phyloP scores from a whole-genome alignment of 345 rosid genomes.

The Bruguiera sexangula region DNA sequence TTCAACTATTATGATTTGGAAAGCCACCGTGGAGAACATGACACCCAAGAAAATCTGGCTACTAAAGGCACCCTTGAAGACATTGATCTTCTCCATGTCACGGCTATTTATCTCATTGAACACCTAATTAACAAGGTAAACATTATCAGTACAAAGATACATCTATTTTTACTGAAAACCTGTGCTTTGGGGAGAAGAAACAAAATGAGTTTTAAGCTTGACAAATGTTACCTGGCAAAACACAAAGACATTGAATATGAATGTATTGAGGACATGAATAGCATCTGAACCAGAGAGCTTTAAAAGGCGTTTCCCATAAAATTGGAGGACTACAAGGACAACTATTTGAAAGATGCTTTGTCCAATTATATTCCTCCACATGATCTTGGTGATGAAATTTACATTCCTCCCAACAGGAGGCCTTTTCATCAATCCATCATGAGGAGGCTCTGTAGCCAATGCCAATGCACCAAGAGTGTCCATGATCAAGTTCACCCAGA shows the following conservation, averaged over 20 bases:
- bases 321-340: constrained; percentile 50
- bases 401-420: constrained; percentile 56
- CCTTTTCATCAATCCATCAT: constrained; percentile 66
- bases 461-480: constrained; percentile 88
- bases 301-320: constrained; percentile 52
- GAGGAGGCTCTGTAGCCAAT: constrained; percentile 77
- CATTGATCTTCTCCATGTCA: constrained; percentile 68
- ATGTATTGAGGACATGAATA: constrained; percentile 51
- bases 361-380: constrained; percentile 83
- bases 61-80: constrained; percentile 44
- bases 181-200: not conserved
- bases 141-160: not conserved
- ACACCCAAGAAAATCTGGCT: constrained; percentile 65
- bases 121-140: constrained; percentile 35
- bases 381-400: constrained; percentile 53
- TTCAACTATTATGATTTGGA: constrained; percentile 61
- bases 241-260: constrained; percentile 72
- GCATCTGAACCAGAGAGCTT: constrained; percentile 50
- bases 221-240: constrained; percentile 56
- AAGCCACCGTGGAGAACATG: constrained; percentile 47
- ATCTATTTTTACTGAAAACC: not conserved
- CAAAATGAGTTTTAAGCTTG: not conserved
- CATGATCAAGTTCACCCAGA: constrained; percentile 90
- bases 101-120: constrained; percentile 80
- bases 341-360: constrained; percentile 67